Base-by-base conservation (phyloP, 805 yeast genomes). In the Grigorovia humatica region DNA sequence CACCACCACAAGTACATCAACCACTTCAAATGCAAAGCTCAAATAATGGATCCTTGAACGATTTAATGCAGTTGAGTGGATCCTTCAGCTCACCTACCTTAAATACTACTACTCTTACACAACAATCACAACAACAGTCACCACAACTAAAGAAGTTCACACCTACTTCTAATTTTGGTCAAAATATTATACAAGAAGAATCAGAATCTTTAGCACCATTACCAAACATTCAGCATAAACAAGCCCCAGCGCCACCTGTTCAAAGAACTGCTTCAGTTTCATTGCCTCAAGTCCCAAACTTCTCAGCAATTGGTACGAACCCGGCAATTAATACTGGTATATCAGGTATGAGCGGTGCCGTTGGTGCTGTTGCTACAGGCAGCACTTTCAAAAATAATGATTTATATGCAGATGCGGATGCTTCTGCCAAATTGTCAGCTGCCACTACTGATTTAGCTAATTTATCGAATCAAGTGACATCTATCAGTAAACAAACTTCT, bases 121-220 rank as follows among this genome's bases (percentile, higher is more conserved):
- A 7, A 12, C 68, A 46, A 44, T 44, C 27, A 29, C 38, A 20
- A 20, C 45, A 17, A 42, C 55, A 57, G 30, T 47, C 43, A 68
- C 13, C 65, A 69, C 47, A 55, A 43, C 56, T 67, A 8, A 70
- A 68, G 54, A 68, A 70, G 45, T 91, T 90, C 69, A 84, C 79
- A 50, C 97, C 97, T 40, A 76, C 89, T 17, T 88, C 96, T 0
- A 70, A 77, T 11, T 91, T 90, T 73, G 98, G 98, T 35, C 96
- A 85, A 69, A 76, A 77, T 40, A 74, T 90, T 50, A 68, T 73
- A 29, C 69, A 65, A 45, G 69, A 67, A 50, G 66, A 67, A 56
- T 59, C 63, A 38, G 59, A 59, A 41, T 50, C 49, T 42, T 61
- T 75, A 50, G 60, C 64, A 7, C 65, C 68, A 45, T 54, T 54